Percentiles rank a stretch among this genome's conserved stretches.
These are phyloP conservation scores for Cyberlindnera japonica DNA, from an alignment of 805 yeast genomes.

Conservation along the genomic window DNA sequence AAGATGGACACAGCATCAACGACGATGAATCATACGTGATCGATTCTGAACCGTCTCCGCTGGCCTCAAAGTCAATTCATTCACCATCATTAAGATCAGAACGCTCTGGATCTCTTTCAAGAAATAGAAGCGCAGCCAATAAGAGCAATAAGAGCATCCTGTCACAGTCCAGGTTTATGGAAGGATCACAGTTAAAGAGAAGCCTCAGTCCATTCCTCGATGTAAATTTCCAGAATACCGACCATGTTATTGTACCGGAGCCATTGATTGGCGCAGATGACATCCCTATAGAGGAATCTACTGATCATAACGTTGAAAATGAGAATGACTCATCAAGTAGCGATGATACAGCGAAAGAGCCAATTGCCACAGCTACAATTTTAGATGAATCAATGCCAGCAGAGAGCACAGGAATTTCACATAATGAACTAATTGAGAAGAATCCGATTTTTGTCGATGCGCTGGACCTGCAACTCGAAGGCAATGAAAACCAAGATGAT, in stretches of 20 bases:
- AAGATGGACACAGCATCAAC: neutral
- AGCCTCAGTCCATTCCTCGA: slow-evolving; percentile 28
- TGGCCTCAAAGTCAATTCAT: slow-evolving; percentile 10
- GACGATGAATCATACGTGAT: slow-evolving; percentile 5
- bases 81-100: slow-evolving; percentile 10
- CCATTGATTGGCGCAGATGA: slow-evolving; percentile 16
- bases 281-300: slow-evolving; percentile 29
- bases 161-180: slow-evolving; percentile 20
- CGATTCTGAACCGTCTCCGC: slow-evolving; percentile 13
- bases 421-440: no score
- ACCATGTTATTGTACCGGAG: slow-evolving; percentile 10
- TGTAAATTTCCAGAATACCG: slow-evolving; percentile 18
- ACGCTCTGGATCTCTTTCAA: slow-evolving; percentile 6
- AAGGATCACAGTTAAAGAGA: slow-evolving; percentile 19
- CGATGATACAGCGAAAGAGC: no score
- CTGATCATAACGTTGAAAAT: slow-evolving; percentile 25
- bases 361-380: no score
- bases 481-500: no score
- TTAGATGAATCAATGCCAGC: no score
- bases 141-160: slow-evolving; percentile 17
- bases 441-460: no score
- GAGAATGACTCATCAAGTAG: neutral
- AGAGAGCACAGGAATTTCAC: neutral
- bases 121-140: slow-evolving; percentile 4
- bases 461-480: no score